Evolutionary conservation across 2,329 filamentous ascomycete genomes (phyloP).

Genomic region (Cephalotrichum gorgonifer): DNA sequence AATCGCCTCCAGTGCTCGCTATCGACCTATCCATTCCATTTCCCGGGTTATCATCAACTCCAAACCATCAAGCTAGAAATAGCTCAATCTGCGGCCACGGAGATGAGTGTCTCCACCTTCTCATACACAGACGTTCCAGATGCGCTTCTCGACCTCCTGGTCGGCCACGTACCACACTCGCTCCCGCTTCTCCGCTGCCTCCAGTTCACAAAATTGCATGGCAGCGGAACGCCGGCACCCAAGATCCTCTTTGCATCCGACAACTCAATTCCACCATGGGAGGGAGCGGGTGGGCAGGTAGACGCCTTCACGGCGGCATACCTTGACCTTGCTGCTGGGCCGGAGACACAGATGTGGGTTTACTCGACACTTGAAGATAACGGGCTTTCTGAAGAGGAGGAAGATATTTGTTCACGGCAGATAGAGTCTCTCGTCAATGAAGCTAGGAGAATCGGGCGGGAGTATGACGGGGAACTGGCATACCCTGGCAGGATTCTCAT

Average conservation of each 20-base stretch:
- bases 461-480: slow-evolving; percentile 10
- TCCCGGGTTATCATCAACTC: no score
- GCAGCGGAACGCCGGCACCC: neutral
- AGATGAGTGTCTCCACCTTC: no score
- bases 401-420: slow-evolving; percentile 19
- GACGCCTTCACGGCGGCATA: slow-evolving; percentile 44
- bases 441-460: slow-evolving; percentile 15
- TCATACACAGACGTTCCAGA: neutral
- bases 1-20: no score
- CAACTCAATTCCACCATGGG: neutral
- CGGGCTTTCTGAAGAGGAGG: slow-evolving; percentile 7
- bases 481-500: slow-evolving; percentile 22
- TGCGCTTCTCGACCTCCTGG: slow-evolving; percentile 25
- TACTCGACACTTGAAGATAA: slow-evolving; percentile 41
- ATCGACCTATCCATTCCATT: no score
- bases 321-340: slow-evolving; percentile 47
- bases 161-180: slow-evolving; percentile 42
- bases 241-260: slow-evolving; percentile 26
- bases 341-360: slow-evolving; percentile 56
- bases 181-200: slow-evolving; percentile 53
- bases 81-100: no score
- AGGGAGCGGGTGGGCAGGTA: neutral
- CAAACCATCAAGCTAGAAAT: no score
- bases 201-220: slow-evolving; percentile 33
- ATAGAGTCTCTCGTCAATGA: slow-evolving; percentile 19